Conservation (phyloP, 352 stramenopile species). For the Poterioochromonas sp. region DNA sequence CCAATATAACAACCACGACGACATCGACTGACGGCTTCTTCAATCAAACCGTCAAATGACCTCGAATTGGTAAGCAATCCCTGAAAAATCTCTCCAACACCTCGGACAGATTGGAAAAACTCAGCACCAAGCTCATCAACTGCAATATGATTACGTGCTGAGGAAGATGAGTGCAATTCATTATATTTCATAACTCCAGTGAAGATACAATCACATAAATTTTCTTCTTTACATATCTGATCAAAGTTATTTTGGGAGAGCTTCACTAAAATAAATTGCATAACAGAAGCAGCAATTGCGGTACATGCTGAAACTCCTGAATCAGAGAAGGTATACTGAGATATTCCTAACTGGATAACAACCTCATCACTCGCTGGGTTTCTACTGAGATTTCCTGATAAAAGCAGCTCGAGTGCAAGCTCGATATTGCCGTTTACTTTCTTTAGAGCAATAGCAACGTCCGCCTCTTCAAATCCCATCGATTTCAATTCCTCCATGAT, state of each 20-base stretch:
- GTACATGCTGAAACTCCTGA: slow-evolving; percentile 9
- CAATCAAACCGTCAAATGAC: neutral
- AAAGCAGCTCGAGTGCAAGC: neutral
- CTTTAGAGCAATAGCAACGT: neutral
- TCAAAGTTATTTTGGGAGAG: neutral
- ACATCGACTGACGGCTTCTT: too few species aligned
- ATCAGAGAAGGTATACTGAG: slow-evolving; percentile 26
- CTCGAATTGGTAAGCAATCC: neutral
- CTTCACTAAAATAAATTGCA: neutral
- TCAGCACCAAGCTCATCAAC: neutral
- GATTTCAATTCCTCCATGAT: neutral
- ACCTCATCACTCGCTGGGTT: neutral
- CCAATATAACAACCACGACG: neutral
- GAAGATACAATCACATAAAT: neutral
- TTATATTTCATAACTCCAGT: neutral
- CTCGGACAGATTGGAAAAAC: neutral
- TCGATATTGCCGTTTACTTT: neutral
- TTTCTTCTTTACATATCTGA: neutral
- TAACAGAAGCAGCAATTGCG: neutral
- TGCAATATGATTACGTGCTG: neutral
- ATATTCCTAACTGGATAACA: slow-evolving; percentile 15
- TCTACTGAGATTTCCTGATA: too few species aligned
- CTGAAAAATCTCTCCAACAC: neutral
- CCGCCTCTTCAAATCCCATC: neutral
- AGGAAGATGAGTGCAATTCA: neutral